Conservation (phyloP, 2,329 filamentous ascomycete species). For the Neoascochyta sp. region DNA sequence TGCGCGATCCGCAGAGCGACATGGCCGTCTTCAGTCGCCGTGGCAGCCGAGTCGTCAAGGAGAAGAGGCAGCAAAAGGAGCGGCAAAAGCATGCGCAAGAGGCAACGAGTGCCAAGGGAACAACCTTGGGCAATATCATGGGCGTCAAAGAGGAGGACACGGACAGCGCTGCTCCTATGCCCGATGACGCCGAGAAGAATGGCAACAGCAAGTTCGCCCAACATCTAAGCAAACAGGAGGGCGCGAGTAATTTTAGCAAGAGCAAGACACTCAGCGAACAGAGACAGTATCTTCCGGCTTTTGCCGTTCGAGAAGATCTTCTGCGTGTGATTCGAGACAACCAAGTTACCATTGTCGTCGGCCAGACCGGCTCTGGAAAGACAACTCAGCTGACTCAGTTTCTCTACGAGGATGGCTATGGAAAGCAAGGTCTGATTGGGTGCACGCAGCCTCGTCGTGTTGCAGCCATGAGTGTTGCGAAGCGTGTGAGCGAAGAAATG, state of each 20-base stretch:
- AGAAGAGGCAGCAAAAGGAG: conserved; percentile 87
- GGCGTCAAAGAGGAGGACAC: conserved; percentile 86
- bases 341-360: conserved; percentile 93
- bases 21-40: conserved; percentile 98
- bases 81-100: conserved; percentile 91
- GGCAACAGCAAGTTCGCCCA: conserved; percentile 76
- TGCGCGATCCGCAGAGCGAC: conserved; percentile 91
- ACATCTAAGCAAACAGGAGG: conserved; percentile 81
- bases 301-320: conserved; percentile 91
- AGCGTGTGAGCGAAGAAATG: conserved; percentile 98
- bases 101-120: conserved; percentile 88
- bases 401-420: conserved; percentile 91
- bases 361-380: conserved; percentile 95
- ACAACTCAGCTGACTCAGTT: conserved; percentile 98
- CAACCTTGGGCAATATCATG: conserved; percentile 89
- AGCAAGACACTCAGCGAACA: conserved; percentile 89
- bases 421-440: conserved; percentile 80
- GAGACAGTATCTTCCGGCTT: conserved; percentile 87
- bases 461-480: conserved; percentile 97
- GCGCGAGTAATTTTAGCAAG: conserved; percentile 85
- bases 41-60: conserved; percentile 87
- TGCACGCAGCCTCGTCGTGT: conserved; percentile 96
- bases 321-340: conserved; percentile 91
- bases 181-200: conserved; percentile 67
- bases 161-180: conserved; percentile 78